phyloP scores from a whole-genome alignment of 257 asterid species.

The Solanum pennellii region DNA sequence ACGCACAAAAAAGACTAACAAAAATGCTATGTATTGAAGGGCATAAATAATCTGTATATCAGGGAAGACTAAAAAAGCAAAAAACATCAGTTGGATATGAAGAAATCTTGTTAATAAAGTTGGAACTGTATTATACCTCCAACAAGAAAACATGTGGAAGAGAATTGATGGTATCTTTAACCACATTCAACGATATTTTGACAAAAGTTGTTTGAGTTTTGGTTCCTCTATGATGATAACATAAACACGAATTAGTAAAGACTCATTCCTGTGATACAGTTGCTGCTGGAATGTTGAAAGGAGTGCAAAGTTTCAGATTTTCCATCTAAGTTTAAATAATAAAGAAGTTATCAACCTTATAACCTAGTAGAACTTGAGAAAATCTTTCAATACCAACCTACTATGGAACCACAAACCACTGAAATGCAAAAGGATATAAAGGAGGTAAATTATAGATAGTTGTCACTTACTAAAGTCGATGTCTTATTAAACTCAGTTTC shows the following conservation, averaged over 20 bases:
- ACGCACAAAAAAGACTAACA: too few relatives aligned
- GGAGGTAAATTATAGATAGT: background rate
- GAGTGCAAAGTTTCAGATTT: background rate
- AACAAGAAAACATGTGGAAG: background rate
- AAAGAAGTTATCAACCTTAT: background rate
- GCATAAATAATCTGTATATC: background rate
- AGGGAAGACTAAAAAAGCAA: background rate
- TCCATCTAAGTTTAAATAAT: background rate
- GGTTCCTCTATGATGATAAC: background rate
- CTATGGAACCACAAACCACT: background rate
- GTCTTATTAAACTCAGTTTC: background rate
- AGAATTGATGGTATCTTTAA: background rate
- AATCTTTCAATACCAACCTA: background rate
- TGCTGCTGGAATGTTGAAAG: background rate
- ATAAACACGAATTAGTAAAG: background rate
- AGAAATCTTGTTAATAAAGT: background rate
- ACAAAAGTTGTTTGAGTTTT: background rate
- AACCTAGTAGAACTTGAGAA: background rate
- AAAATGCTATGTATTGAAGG: background rate
- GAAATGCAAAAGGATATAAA: background rate
- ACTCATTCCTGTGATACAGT: background rate
- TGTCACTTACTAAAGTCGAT: background rate
- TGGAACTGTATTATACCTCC: background rate
- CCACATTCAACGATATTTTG: background rate
- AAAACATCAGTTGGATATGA: background rate